A percentile compares a stretch with the other conserved stretches of the same genome.
Conservation (phyloP, 2,329 filamentous ascomycete species). For the Diaporthe citri region DNA sequence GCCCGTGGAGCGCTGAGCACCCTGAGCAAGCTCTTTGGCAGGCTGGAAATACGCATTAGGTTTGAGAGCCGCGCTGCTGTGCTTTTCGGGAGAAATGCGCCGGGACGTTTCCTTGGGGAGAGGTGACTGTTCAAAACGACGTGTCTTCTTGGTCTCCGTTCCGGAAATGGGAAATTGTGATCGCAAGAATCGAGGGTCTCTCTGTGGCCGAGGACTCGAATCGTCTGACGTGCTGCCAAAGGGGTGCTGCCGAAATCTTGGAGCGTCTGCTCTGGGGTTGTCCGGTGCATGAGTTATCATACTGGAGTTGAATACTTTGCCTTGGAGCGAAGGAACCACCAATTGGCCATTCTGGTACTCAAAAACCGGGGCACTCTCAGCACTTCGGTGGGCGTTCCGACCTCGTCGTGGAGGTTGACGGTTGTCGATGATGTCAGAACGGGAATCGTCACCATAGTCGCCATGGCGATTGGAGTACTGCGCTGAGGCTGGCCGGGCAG, state of each 20-base stretch:
- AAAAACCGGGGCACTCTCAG: conserved; percentile 28
- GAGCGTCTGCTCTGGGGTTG: conserved; percentile 25
- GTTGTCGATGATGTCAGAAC: conserved; percentile 37
- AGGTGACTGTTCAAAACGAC: conserved; percentile 40
- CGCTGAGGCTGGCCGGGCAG: conserved; percentile 25
- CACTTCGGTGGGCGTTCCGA: conserved; percentile 13
- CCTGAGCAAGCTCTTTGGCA: conserved; percentile 42
- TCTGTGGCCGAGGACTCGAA: conserved; percentile 28
- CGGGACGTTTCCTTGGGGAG: conserved; percentile 34
- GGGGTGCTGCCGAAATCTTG: conserved; percentile 32
- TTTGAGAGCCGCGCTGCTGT: conserved; percentile 41
- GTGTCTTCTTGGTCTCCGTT: conserved; percentile 43
- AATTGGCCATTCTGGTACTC: conserved; percentile 34
- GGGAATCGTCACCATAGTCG: conserved; percentile 22
- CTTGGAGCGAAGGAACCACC: conserved; percentile 1
- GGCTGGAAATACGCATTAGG: conserved; percentile 35
- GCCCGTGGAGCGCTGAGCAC: conserved; percentile 45
- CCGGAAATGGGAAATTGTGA: conserved; percentile 57
- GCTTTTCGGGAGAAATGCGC: conserved; percentile 43
- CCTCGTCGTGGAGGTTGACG: conserved; percentile 37
- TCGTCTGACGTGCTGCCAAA: conserved; percentile 37
- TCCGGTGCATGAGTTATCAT: conserved; percentile 39
- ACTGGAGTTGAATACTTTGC: conserved; percentile 33
- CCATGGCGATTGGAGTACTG: background rate
- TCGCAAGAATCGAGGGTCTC: conserved; percentile 32